Evolutionary conservation across 148 eudicot species (phyloP), one percentile per base, ranked within the genome.

Genomic region (Amaranthus hypochondriacus): DNA sequence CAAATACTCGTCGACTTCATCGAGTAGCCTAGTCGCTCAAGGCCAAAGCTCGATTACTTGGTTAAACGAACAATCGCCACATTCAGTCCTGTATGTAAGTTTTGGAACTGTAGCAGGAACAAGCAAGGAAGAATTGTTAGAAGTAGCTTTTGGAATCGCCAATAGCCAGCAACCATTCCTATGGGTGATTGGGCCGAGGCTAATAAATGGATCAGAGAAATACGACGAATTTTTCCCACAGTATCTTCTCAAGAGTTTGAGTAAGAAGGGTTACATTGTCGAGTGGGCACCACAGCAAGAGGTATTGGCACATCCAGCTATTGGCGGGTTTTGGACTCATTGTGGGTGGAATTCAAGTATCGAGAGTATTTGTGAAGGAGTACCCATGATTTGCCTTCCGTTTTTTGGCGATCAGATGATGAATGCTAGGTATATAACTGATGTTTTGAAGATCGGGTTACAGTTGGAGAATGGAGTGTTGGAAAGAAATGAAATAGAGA

Each of bases 301-400:
- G 65, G 81, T 87, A 49, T 70, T 87, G 68, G 78, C 91, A 28
- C 88, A 88, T 63, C 84, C 83, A 0, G 77, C 89, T 9, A 63
- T 82, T 6, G 87, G 89, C 8, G 89, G 84, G 18, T 88, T 88
- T 39, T 85, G 87, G 91, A 88, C 91, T 50, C 91, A 88, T 64
- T 62, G 78, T 50, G 91, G 91, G 9, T 88, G 91, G 91, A 88
- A 88, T 42, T 88, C 91, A n/a, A 85, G 85, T 2, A 48, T 87
- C 3, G 90, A 87, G 79, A 85, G 88, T 57, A 81, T 87, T 1
- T 82, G 78, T 54, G 89, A 83, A 72, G 91, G 89, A n/a, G 83
- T 88, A 18, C 89, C 91, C 3, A 85, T 88, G 89, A 70, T 88
- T 9, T 88, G 91, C 75, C 57, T 56, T n/a, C 88, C 88, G 3